Evolutionary conservation across 129 eudicot genomes (phyloP).

Genomic region (Arctium minus): DNA sequence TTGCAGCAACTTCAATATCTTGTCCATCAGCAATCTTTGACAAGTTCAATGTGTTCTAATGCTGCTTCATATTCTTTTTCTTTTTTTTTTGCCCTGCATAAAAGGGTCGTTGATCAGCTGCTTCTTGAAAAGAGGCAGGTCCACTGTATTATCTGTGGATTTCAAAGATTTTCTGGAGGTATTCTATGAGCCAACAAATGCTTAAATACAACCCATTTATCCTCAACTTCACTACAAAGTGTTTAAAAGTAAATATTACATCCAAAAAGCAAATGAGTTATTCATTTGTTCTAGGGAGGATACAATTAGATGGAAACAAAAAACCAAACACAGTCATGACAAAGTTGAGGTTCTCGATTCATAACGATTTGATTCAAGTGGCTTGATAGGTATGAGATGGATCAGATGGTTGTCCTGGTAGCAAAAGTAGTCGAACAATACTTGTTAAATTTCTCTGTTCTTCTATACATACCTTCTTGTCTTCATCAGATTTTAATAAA

Average conservation of each 20-base stretch:
- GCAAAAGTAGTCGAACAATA: neutral
- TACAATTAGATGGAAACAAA: neutral
- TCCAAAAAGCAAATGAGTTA: neutral
- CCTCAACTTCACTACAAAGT: neutral
- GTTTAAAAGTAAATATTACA: neutral
- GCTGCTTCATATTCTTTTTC: too few species aligned
- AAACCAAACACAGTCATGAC: neutral
- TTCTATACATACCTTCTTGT: slow-evolving; percentile 2
- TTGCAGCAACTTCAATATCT: too few species aligned
- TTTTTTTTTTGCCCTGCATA: too few species aligned
- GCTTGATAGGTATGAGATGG: neutral
- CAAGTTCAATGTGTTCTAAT: too few species aligned
- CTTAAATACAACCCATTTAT: too few species aligned
- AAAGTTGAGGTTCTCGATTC: neutral
- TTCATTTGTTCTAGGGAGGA: neutral
- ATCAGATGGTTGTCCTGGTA: neutral
- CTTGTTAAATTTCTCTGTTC: neutral
- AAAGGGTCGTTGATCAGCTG: too few species aligned
- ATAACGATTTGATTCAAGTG: neutral
- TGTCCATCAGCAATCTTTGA: too few species aligned
- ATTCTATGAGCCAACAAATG: too few species aligned
- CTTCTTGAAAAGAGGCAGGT: too few species aligned
- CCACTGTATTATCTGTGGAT: too few species aligned
- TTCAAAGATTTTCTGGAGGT: too few species aligned
- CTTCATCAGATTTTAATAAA: slow-evolving; percentile 19